phyloP scores from a whole-genome alignment of 2,329 filamentous ascomycete species.

The Arachnomyces sp. region DNA sequence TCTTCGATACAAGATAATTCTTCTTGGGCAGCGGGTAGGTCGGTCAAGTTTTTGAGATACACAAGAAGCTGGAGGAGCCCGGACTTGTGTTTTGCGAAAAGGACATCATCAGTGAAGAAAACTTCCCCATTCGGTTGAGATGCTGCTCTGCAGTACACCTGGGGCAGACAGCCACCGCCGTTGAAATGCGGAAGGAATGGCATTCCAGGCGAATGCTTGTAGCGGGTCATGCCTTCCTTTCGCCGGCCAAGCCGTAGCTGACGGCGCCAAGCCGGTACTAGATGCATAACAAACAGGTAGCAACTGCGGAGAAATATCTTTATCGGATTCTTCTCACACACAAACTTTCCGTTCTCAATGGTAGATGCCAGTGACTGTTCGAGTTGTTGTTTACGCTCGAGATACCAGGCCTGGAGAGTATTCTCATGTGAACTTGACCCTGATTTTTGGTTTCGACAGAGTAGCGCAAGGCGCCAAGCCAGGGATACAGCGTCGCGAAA shows the following conservation, averaged over 20 bases:
- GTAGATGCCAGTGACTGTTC: constrained; percentile 28
- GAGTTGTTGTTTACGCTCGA: constrained; percentile 32
- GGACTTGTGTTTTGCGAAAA: constrained; percentile 20
- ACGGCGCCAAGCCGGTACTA: too few species aligned
- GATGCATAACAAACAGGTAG: too few species aligned
- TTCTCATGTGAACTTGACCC: too few species aligned
- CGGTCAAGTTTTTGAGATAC: too few species aligned
- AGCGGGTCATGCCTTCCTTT: constrained; percentile 26
- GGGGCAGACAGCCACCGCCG: constrained; percentile 27
- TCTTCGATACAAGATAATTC: too few species aligned
- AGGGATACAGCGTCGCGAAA: not conserved
- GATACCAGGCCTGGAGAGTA: constrained; percentile 26
- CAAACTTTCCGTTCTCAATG: constrained; percentile 27
- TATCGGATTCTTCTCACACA: constrained; percentile 22
- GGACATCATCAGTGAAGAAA: constrained; percentile 27
- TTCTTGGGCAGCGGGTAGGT: too few species aligned
- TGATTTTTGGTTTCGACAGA: too few species aligned
- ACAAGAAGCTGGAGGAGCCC: constrained; percentile 28
- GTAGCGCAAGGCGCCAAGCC: not conserved
- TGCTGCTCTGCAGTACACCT: constrained; percentile 26
- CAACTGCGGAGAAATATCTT: constrained; percentile 27
- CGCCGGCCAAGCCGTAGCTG: too few species aligned
- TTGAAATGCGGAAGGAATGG: constrained; percentile 24
- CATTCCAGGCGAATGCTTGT: constrained; percentile 21
- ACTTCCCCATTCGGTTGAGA: constrained; percentile 5